A percentile compares a stretch with the other conserved stretches of the same genome.
These are phyloP conservation scores for Tolypocladium tropicale DNA, from an alignment of 2,329 filamentous ascomycete species.

Conservation along the genomic window DNA sequence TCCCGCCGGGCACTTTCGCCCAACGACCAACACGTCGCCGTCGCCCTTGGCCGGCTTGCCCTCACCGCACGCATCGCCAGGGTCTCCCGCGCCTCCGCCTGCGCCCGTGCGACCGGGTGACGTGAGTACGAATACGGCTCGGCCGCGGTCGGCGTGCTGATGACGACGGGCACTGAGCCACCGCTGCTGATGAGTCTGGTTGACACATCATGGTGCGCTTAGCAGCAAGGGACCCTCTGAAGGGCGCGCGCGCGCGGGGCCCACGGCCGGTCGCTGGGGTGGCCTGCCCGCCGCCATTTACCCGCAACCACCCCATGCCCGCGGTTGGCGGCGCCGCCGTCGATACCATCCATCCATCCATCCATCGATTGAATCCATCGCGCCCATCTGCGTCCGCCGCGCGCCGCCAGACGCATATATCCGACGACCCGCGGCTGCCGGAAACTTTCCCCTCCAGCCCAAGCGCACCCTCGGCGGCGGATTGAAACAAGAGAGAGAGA, in stretches of 20 bases:
- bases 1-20: neutral
- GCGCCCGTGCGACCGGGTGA: no score
- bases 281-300: neutral
- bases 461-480: neutral
- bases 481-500: neutral
- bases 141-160: no score
- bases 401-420: no score
- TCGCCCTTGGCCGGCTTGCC: neutral
- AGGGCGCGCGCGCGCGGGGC: neutral
- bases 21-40: neutral
- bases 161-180: neutral
- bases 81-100: neutral
- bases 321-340: neutral
- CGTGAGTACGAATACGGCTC: no score
- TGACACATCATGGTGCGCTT: neutral
- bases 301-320: neutral
- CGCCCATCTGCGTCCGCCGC: neutral
- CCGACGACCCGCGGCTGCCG: neutral
- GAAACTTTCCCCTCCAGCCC: neutral
- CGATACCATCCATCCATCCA: neutral
- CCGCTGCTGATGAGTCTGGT: neutral
- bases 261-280: neutral
- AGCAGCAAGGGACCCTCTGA: neutral
- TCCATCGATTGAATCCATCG: neutral
- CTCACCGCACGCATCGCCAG: neutral